Conservation (phyloP, 2,329 filamentous ascomycete species). For the Rasamsonia emersonii region DNA sequence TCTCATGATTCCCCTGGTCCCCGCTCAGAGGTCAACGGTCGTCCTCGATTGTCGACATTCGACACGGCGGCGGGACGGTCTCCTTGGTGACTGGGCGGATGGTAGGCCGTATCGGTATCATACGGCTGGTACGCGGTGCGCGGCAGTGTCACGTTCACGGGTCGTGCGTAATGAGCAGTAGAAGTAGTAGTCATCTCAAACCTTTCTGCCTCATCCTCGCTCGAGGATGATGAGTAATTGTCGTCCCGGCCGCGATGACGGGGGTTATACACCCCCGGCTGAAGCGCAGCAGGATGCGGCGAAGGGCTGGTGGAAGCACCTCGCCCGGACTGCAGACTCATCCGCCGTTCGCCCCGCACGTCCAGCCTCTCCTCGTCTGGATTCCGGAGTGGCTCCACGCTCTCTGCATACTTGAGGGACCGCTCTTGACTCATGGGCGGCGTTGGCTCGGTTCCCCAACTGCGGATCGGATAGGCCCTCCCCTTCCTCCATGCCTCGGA, state of each 20-base stretch:
- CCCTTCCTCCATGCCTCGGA: constrained; percentile 50
- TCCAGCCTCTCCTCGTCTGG: constrained; percentile 21
- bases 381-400: constrained; percentile 22
- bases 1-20: no score
- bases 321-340: constrained; percentile 5
- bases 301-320: constrained; percentile 4
- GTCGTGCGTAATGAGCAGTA: background rate
- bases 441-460: constrained; percentile 44
- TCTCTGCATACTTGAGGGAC: constrained; percentile 8
- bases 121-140: constrained; percentile 6
- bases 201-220: constrained; percentile 26
- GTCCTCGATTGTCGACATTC: no score
- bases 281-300: constrained; percentile 14
- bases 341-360: constrained; percentile 1
- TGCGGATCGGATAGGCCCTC: constrained; percentile 50
- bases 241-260: constrained; percentile 23
- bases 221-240: constrained; percentile 26
- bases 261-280: constrained; percentile 17
- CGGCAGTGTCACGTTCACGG: background rate
- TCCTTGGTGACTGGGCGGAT: no score
- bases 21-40: no score
- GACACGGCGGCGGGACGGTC: no score
- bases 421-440: constrained; percentile 10
- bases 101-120: constrained; percentile 1
- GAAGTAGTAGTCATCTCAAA: constrained; percentile 31